Evolutionary conservation across 1,284 basidiomycete species (phyloP), one percentile per base, ranked within the genome.

Genomic region (Pyrrhoderma lamaoense): DNA sequence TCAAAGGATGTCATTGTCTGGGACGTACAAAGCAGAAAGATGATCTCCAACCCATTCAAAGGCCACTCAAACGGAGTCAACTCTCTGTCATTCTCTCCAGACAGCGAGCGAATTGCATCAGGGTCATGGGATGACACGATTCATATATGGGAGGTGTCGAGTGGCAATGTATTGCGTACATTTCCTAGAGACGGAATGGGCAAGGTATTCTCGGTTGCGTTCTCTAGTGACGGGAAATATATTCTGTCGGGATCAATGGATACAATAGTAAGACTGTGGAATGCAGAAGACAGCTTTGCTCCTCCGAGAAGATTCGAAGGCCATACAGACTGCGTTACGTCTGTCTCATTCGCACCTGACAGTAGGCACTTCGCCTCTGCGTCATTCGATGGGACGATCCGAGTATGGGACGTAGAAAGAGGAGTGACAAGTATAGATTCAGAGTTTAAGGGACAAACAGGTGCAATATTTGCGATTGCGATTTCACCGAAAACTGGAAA

Each of bases 231-330:
- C 38, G 35, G 35, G 3, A 47, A 13, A 5, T 16, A 39, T 19
- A 84, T 94, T 58, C 75, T 95, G 56, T 90, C 88, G 0, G 93
- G 93, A 11, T 90, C 89, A 18, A 74, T 89, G 35, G 90, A 93
- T 64, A 71, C 76, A 38, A 81, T 82, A 5, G 84, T 90, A 65
- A 87, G 85, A 63, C 77, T 88, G 16, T 91, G 89, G 89, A 78
- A 77, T 56, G 64, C 86, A 48, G 71, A 70, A 53, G 80, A 79
- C 0, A 84, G 84, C 1, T 66, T 68, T 51, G 73, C 81, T 47
- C 64, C 83, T 11, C 79, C 16, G 11, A 37, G 77, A 14, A 84
- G 80, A 5, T 78, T 91, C 52, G 65, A 66, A 14, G 74, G 74
- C 0, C 92, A 94, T 64, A 67, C 68, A 1, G 86, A 87, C 34